Base-by-base conservation (phyloP, 495 filamentous ascomycete species). In the Hypoxylon lenormandii region DNA sequence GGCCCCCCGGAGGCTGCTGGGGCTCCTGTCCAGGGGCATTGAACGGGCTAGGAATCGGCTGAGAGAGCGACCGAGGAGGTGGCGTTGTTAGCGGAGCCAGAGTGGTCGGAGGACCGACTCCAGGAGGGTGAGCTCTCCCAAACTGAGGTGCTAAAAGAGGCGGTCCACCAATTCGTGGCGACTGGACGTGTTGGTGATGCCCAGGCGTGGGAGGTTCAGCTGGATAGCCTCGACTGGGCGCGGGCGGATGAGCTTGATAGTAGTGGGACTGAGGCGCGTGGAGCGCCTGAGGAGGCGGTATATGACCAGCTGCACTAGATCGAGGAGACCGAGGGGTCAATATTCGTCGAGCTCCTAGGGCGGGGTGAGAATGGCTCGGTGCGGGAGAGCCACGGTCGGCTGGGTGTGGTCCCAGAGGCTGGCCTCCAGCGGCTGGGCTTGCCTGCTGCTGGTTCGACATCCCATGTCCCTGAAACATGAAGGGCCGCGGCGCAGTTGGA, bases 241-340 rank as follows among this genome's bases (percentile, higher is more conserved):
- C 70, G 33, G 74, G 60, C 33, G 22, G 82, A 77, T 65, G 82
- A 79, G 62, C 46, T 13, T 70, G 73, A n/a, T 77, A 71, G 45
- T 72, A 74, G 22, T 76, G 60, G 11, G 72, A 53, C 48, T 87
- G 86, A 18, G 80, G 78, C 4, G 81, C 70, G 66, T 83, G 83
- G 7, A 84, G 76, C 5, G 77, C 76, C 30, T 77, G 77, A n/a
- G 80, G 75, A 38, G 82, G 82, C 5, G 79, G 79, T 23, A 80
- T 78, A 33, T 82, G 80, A 18, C 79, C 76, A 12, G 79, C 40
- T 59, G 81, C 80, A 12, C 77, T 74, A 12, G 85, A 80, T 18
- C 82, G 78, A 26, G 90, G 90, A 13, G 90, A 91, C 58, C 82
- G 82, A 18, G 90, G 89, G 33, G 86, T 89, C 69, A 91, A 80